Evolutionary conservation across 495 filamentous ascomycete genomes (phyloP).

Genomic region (Penicillium herquei): DNA sequence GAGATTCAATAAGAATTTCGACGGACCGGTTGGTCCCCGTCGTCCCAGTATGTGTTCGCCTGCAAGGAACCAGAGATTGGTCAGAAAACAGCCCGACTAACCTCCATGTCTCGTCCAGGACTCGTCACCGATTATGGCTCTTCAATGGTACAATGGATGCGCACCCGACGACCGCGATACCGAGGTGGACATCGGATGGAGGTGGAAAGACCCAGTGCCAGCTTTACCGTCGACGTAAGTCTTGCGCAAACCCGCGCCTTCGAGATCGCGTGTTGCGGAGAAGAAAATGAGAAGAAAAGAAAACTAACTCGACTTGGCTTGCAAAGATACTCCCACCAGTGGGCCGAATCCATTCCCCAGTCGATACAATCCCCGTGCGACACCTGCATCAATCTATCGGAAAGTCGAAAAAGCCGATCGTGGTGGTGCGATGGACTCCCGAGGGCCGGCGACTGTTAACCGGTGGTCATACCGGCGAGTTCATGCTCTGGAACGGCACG

Average conservation of each 20-base stretch:
- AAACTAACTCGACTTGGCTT: constrained; percentile 6
- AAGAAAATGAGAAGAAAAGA: constrained; percentile 1
- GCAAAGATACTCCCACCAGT: constrained; percentile 81
- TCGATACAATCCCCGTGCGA: constrained; percentile 81
- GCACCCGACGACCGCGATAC: constrained; percentile 74
- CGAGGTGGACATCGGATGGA: constrained; percentile 66
- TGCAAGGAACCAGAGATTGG: neutral
- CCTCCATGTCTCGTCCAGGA: constrained; percentile 22
- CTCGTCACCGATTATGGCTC: constrained; percentile 95
- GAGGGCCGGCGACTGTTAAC: constrained; percentile 90
- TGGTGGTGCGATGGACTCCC: constrained; percentile 96
- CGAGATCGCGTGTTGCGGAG: neutral
- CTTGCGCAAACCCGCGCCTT: neutral
- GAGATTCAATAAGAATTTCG: constrained; percentile 35
- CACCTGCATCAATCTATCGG: constrained; percentile 94
- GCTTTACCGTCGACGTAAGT: constrained; percentile 86
- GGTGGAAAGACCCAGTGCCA: constrained; percentile 77
- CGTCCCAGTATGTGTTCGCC: constrained; percentile 37
- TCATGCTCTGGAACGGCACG: constrained; percentile 97
- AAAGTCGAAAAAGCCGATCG: constrained; percentile 96
- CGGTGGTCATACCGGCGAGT: constrained; percentile 92
- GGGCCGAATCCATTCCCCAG: constrained; percentile 67
- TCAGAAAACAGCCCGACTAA: neutral
- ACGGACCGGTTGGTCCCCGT: constrained; percentile 40
- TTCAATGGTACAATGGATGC: constrained; percentile 91